Evolutionary conservation across 805 yeast genomes (phyloP), one percentile per base, ranked within the genome.

Genomic region (Candida ipomoeae): DNA sequence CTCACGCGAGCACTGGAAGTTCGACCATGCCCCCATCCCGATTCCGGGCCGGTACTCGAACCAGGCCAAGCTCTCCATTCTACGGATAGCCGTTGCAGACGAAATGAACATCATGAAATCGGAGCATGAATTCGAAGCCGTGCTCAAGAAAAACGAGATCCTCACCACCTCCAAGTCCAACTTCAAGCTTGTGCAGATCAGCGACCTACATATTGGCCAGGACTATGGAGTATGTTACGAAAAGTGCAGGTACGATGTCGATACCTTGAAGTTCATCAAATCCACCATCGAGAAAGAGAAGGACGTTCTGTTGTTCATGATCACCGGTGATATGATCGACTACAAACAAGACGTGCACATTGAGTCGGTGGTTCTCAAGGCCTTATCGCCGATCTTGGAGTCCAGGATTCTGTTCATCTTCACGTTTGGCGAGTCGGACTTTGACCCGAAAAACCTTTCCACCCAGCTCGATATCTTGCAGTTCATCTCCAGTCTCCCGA

Each of bases 321-420:
- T 73, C 48, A 69, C 72, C 10, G 78, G 78, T 2, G 78, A 73
- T 53, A 55, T 71, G 49, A 58, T 72, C 42, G 75, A 73, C 49
- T 50, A 61, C 36, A 40, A 49, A 38, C 57, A 68, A 7, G 54
- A 59, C 6, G 40, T 51, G 6, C 70, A 68, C 47, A 64, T 59
- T 50, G 68, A 63, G 48, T 64, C 68, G 17, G 67, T 60, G 17
- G 46, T 67, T 11, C 56, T 67, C 45, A 71, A 67, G 55, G 64
- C 64, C 3, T 61, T 65, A 31, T 63, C 63, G 17, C 74, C 75
- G 6, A 64, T 73, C 18, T 56, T 73, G 17, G 49, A 56, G n/a
- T 54, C 56, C 5, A 60, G 59, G 15, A 56, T 67, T 21, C 71
- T 69, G 13, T 73, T 68, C 44, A 50, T 71, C 3, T 65, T 69